Percentiles rank a stretch among this genome's conserved stretches.
These are phyloP conservation scores for Linum tenue DNA, from an alignment of 345 rosid species.

Conservation along the genomic window DNA sequence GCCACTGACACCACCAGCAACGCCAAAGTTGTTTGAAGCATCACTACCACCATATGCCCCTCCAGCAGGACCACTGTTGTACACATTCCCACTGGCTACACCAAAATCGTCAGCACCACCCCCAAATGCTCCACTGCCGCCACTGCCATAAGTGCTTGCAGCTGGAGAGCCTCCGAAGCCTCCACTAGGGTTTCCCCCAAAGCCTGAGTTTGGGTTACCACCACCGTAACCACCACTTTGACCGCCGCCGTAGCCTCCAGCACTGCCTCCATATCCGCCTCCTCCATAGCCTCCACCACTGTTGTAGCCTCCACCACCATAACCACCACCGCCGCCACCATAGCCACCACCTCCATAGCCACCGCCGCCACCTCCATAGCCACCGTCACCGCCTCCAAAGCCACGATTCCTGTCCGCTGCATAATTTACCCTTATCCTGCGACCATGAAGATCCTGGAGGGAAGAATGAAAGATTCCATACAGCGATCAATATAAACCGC, in stretches of 20 bases:
- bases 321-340: conserved; percentile 30
- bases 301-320: conserved; percentile 15
- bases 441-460: conserved; percentile 69
- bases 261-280: background rate
- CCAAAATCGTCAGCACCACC: conserved; percentile 20
- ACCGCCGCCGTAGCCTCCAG: conserved; percentile 11
- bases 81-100: conserved; percentile 11
- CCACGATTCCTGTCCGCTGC: conserved; percentile 57
- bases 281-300: conserved; percentile 23
- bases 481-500: too few relatives aligned
- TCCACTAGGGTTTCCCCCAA: conserved; percentile 20
- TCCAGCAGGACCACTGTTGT: conserved; percentile 2
- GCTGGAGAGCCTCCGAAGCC: conserved; percentile 19
- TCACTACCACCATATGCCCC: conserved; percentile 15
- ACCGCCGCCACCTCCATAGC: conserved; percentile 9
- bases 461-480: background rate
- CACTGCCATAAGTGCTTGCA: conserved; percentile 5
- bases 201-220: background rate
- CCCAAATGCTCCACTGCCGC: background rate
- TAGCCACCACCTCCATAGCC: conserved; percentile 28
- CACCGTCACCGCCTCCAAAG: conserved; percentile 12
- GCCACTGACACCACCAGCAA: conserved; percentile 21
- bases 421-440: conserved; percentile 64
- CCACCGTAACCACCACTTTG: background rate
- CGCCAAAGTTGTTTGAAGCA: conserved; percentile 12